phyloP scores from a whole-genome alignment of 2,329 filamentous ascomycete species.

The Arachnomyces sp. region DNA sequence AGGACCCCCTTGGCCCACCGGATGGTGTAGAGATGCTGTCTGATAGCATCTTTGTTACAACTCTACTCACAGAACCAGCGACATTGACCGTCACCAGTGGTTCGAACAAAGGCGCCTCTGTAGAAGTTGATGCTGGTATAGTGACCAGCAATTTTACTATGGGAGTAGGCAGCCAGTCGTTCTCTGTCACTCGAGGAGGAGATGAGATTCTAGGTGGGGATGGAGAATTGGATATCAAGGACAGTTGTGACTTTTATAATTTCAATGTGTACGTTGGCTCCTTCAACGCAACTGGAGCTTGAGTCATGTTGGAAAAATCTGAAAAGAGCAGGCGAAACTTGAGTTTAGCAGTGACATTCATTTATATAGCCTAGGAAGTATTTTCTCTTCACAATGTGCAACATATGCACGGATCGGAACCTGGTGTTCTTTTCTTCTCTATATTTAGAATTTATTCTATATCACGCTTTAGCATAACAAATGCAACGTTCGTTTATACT shows the following conservation, averaged over 20 bases:
- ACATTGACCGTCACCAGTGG: conserved; percentile 24
- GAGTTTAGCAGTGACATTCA: no score
- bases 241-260: conserved; percentile 24
- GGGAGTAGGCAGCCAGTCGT: conserved; percentile 24
- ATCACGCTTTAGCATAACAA: no score
- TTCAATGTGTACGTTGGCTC: conserved; percentile 28
- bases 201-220: conserved; percentile 1
- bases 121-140: conserved; percentile 25
- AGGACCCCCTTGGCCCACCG: conserved; percentile 19
- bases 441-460: no score
- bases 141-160: conserved; percentile 24
- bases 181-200: conserved; percentile 19
- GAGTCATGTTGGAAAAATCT: neutral
- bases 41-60: conserved; percentile 26
- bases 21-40: conserved; percentile 20
- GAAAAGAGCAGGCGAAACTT: no score
- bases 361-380: no score
- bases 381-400: no score
- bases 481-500: no score
- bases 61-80: conserved; percentile 22
- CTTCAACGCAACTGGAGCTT: conserved; percentile 9
- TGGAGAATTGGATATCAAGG: conserved; percentile 18
- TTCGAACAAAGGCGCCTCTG: conserved; percentile 12
- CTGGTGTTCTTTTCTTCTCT: no score
- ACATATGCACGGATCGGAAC: no score